Conservation (phyloP, 441 rosid species). For the Syzygium malaccense region DNA sequence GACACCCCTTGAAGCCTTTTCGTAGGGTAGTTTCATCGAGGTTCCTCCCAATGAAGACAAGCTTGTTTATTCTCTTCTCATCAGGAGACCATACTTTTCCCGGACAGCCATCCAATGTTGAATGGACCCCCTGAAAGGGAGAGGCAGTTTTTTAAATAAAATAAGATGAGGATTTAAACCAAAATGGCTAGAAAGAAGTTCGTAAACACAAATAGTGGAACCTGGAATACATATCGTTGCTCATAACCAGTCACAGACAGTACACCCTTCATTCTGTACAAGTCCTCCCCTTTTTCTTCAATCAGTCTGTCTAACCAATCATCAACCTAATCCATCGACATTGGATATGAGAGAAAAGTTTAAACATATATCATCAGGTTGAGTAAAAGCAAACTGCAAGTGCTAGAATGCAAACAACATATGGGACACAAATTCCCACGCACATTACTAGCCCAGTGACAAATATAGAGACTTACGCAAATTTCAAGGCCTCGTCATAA, state of each 20-base stretch:
- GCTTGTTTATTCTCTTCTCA: slow-evolving; percentile 59
- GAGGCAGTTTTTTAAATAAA: background rate
- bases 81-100: slow-evolving; percentile 54
- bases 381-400: background rate
- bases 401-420: background rate
- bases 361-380: background rate
- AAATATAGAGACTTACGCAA: background rate
- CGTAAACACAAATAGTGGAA: background rate
- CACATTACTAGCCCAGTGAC: background rate
- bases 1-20: slow-evolving; percentile 65
- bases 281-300: slow-evolving; percentile 72
- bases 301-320: slow-evolving; percentile 68
- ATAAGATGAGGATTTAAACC: background rate
- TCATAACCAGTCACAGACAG: slow-evolving; percentile 36
- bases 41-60: slow-evolving; percentile 66
- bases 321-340: slow-evolving; percentile 34
- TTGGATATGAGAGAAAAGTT: background rate
- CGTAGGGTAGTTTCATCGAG: slow-evolving; percentile 47
- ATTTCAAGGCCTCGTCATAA: background rate
- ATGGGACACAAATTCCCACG: background rate
- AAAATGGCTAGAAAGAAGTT: background rate
- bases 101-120: slow-evolving; percentile 46
- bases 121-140: slow-evolving; percentile 48
- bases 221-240: slow-evolving; percentile 59
- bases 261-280: slow-evolving; percentile 74